Conservation (phyloP, 192 early-diverging fungal species). For the Entophlyctis luteolus region DNA sequence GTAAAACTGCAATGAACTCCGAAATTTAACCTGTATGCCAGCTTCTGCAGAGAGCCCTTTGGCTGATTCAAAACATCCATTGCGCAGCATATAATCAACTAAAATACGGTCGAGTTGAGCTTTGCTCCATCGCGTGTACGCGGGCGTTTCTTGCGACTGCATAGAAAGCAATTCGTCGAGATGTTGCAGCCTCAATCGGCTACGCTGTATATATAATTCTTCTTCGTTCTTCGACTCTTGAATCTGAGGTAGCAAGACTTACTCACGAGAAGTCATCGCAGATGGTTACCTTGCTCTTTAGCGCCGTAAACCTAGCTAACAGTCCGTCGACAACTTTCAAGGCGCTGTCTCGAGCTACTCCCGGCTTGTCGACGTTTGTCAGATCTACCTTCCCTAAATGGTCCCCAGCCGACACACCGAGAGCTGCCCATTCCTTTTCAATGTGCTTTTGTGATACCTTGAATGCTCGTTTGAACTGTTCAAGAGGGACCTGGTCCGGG, state of each 20-base stretch:
- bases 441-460: conserved; percentile 72
- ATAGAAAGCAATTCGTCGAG: conserved; percentile 70
- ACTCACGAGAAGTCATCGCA: not conserved
- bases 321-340: conserved; percentile 60
- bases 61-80: conserved; percentile 77
- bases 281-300: conserved; percentile 69
- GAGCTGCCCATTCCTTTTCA: conserved; percentile 70
- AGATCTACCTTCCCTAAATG: conserved; percentile 3
- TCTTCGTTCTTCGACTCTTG: conserved; percentile 76
- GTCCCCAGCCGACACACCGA: conserved; percentile 25
- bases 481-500: conserved; percentile 68
- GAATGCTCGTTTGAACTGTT: conserved; percentile 75
- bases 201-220: conserved; percentile 59
- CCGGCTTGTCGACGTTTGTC: not conserved
- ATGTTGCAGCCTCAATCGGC: conserved; percentile 70
- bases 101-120: conserved; percentile 82
- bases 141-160: conserved; percentile 54
- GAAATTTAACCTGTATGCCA: conserved; percentile 57
- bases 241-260: conserved; percentile 18
- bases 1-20: not conserved
- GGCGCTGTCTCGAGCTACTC: conserved; percentile 44
- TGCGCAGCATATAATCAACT: conserved; percentile 93
- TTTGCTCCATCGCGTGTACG: conserved; percentile 81
- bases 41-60: conserved; percentile 51
- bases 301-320: conserved; percentile 56